Conservation (phyloP, 257 asterid genomes). For the Linderniella brevidens region DNA sequence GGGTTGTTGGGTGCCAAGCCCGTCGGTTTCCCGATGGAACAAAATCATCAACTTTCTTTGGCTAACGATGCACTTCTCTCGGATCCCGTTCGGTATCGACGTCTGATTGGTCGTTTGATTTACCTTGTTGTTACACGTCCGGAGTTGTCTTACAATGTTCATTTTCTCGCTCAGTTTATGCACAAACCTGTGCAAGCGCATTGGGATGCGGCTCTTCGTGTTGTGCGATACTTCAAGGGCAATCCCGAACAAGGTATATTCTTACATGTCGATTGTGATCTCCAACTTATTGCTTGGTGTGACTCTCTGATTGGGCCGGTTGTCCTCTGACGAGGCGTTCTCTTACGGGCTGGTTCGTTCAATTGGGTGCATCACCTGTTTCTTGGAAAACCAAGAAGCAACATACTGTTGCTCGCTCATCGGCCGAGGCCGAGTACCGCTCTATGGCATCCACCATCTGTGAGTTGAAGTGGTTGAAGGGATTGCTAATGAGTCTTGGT, state of each 20-base stretch:
- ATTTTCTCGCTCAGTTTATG: slow-evolving; percentile 2
- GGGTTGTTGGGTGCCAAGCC: slow-evolving; percentile 1
- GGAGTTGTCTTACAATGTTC: neutral
- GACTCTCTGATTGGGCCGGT: slow-evolving; percentile 10
- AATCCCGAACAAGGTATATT: slow-evolving; percentile 5
- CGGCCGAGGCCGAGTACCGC: slow-evolving; percentile 4
- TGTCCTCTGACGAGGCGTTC: slow-evolving; percentile 9
- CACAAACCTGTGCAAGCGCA: neutral
- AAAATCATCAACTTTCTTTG: neutral
- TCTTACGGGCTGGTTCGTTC: neutral
- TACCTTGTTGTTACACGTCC: too few species aligned
- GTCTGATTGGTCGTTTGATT: neutral
- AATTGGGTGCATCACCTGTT: slow-evolving; percentile 1
- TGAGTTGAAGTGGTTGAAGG: slow-evolving; percentile 5
- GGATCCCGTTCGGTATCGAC: neutral
- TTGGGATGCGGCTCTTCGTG: neutral
- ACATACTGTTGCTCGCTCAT: neutral
- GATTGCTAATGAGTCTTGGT: neutral
- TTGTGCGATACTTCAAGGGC: neutral
- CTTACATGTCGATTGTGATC: neutral
- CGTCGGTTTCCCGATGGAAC: neutral
- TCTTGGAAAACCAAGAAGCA: slow-evolving; percentile 10
- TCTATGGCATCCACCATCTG: slow-evolving; percentile 3
- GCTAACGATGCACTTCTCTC: neutral
- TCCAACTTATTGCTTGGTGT: neutral